Base-by-base conservation (phyloP, 371 early-diverging fungal species). In the Mortierella polycephala region DNA sequence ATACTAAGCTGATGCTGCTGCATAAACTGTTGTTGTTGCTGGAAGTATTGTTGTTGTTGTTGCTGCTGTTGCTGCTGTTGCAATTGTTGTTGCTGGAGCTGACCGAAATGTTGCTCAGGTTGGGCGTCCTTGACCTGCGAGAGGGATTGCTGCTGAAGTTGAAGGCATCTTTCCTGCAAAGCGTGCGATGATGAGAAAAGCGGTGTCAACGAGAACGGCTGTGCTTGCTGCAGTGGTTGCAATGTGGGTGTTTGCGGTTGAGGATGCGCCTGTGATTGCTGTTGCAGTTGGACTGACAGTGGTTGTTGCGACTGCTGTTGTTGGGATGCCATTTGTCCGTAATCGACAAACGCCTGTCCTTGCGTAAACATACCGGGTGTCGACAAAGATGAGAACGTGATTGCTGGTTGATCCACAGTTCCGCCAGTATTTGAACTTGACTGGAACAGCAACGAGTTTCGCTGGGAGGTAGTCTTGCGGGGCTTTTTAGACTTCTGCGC, bases 311-410 rank as follows among this genome's bases (percentile, higher is more conserved):
- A 41, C 46, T 56, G 58, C 58, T 62, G 61, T 13, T 71, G 60
- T 55, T 66, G 67, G 0, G 49, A 42, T 23, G 49, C 40, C 57
- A 67, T 44, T 37, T 62, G 63, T 12, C 64, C 40, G n/a, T 67
- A 67, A 20, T 72, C 73, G 21, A 72, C 50, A 56, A 69, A 66
- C 2, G 66, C 63, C 57, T 72, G 73, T 23, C 66, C 73, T n/a
- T 72, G 69, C 8, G 67, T 57, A 39, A 67, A 79, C 73, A 69
- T 69, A 4, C 73, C 80, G 2, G 80, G 80, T 2, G 67, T 79
- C 30, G 73, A 69, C 42, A 79, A n/a, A 2, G 80, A 79, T 12
- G 80, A 64, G 64, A 73, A 79, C 1, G 66, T 69, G 21, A 79
- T 73, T 11, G 50, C 16, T 9, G 56, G 69, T 5, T 60, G 63